These are phyloP conservation scores for Vitis hybrid DNA, from an alignment of 177 flowering plant species.

Conservation along the genomic window DNA sequence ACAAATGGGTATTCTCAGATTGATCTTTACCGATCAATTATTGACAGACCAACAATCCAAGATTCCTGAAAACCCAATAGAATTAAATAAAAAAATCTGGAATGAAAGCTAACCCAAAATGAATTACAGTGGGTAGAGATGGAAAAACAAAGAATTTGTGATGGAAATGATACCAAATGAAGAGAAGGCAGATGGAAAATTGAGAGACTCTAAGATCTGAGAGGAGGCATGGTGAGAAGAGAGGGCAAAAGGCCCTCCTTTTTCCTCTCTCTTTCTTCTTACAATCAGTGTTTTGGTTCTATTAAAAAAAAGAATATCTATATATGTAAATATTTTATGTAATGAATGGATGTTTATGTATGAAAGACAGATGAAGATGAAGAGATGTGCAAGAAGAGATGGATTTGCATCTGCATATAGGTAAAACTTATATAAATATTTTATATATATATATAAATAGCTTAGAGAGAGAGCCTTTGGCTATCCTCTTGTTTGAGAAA, in stretches of 20 bases:
- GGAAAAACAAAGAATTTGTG: slow-evolving; percentile 12
- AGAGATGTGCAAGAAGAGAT: slow-evolving; percentile 16
- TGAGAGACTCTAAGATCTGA: slow-evolving; percentile 58
- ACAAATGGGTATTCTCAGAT: slow-evolving; percentile 24
- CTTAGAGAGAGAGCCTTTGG: slow-evolving; percentile 4
- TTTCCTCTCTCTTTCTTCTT: slow-evolving; percentile 24
- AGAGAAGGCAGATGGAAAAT: slow-evolving; percentile 38
- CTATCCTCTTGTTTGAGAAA: slow-evolving; percentile 28
- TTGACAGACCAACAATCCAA: slow-evolving; percentile 34
- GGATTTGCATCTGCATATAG: slow-evolving; percentile 11
- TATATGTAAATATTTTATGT: background rate
- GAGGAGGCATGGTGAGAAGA: slow-evolving; percentile 56
- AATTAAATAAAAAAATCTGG: slow-evolving; percentile 6
- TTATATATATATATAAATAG: slow-evolving; percentile 9
- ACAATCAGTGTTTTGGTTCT: background rate
- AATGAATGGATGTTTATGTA: slow-evolving; percentile 14
- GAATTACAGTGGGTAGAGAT: background rate
- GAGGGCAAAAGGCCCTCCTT: slow-evolving; percentile 52
- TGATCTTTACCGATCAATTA: slow-evolving; percentile 32
- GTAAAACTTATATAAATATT: background rate
- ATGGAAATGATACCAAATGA: slow-evolving; percentile 23
- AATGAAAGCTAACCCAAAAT: slow-evolving; percentile 10
- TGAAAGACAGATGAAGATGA: slow-evolving; percentile 12
- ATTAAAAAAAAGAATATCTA: slow-evolving; percentile 1
- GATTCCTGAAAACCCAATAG: slow-evolving; percentile 30